Percentiles rank a stretch among this genome's conserved stretches.
These are phyloP conservation scores for Pseudogymnoascus sp. DNA, from an alignment of 2,329 filamentous ascomycete genomes.

Conservation along the genomic window DNA sequence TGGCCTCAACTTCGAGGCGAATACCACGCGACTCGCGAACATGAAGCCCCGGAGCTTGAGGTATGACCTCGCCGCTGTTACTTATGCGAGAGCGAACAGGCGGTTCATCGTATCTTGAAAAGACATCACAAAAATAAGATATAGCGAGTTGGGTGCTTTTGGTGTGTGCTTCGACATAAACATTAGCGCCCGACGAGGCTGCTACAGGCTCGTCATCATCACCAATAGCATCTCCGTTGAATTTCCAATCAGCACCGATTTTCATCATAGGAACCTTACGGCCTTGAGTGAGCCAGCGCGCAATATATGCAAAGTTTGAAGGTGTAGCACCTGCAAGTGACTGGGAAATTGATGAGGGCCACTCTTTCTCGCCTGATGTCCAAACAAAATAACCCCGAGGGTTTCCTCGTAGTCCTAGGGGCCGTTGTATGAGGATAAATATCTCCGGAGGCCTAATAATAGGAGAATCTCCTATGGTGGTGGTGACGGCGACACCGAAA, in stretches of 20 bases:
- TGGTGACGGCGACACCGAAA: background rate
- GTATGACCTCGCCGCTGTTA: conserved; percentile 4
- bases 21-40: conserved; percentile 23
- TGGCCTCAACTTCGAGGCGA: conserved; percentile 23
- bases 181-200: background rate
- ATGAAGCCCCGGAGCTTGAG: conserved; percentile 12
- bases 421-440: background rate
- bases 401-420: background rate
- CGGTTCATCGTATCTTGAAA: conserved; percentile 4
- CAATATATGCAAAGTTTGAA: background rate
- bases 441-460: background rate
- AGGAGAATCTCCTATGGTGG: background rate
- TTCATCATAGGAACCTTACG: background rate
- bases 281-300: background rate
- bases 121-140: conserved; percentile 2
- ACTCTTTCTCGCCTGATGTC: background rate
- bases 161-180: background rate
- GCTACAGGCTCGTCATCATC: background rate
- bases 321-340: background rate
- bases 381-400: background rate
- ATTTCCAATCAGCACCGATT: background rate
- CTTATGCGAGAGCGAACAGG: conserved; percentile 10
- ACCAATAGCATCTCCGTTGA: background rate
- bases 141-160: background rate
- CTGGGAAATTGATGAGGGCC: background rate